Evolutionary conservation across 768 basidiomycete species (phyloP), one percentile per base, ranked within the genome.

Genomic region (Pulveroboletus sp.): DNA sequence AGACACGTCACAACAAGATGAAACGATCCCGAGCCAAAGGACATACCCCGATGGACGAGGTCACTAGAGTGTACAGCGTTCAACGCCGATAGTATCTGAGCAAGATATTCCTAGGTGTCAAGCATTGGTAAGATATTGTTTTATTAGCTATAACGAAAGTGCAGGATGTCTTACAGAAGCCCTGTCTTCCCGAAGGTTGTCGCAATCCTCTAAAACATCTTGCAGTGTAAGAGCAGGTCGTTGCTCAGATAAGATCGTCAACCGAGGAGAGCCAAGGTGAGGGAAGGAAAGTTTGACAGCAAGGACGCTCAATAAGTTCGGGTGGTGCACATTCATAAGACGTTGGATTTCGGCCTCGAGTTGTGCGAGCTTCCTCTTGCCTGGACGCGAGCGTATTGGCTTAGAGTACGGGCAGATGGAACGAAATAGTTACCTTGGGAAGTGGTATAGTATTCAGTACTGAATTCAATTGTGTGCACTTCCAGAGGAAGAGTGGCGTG

Each of bases 131-230:
- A 51, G 46, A 14, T 14, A 21, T 33, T 18, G 3, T 11, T 3
- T 14, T 4, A 6, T 28, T 28, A 28, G 27, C 8, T 8, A 39
- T n/a, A 36, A 36, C 39, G 31, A 14, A 46, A 56, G 28, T 11
- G 42, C 46, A 15, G 62, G 2, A 24, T 9, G 6, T 56, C 80
- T 46, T 56, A 90, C 88, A 36, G 77, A 75, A 15, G 84, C 85
- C 24, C 86, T 75, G 33, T 83, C 82, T 62, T 88, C 82, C 42
- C 81, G 77, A n/a, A 93, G 68, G n/a, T 72, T 75, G 30, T 86
- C 83, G 45, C 80, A 83, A 57, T 89, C 85, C 53, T 85, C 80
- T n/a, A 93, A 69, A 6, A 93, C 77, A 51, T 90, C 86, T 38
- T 81, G 73, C 27, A 93, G 64, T 0, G 81, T 84, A 50, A 87